These are phyloP conservation scores for Fomitiporia mediterranea DNA, from an alignment of 1,284 basidiomycete species.

Conservation along the genomic window DNA sequence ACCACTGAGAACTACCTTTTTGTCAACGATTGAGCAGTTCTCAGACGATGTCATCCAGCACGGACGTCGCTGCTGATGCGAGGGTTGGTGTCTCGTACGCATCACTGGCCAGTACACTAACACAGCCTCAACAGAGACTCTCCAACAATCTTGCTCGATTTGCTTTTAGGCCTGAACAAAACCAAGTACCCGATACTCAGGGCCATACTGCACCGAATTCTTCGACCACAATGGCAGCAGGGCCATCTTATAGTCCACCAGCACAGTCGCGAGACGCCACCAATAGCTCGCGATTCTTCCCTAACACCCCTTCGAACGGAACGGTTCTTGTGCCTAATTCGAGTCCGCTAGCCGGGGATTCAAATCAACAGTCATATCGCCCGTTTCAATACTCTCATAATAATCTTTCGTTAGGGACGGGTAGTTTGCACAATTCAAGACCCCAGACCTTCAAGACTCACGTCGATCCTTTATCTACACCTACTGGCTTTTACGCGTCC, in stretches of 20 bases:
- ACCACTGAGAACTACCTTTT: neutral
- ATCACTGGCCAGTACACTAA: slow-evolving; percentile 4
- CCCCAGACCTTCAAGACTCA: slow-evolving; percentile 32
- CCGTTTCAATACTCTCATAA: slow-evolving; percentile 28
- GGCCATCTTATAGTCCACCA: slow-evolving; percentile 32
- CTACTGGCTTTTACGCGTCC: slow-evolving; percentile 53
- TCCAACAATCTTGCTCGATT: slow-evolving; percentile 4
- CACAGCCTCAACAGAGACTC: slow-evolving; percentile 12
- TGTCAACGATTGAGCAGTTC: neutral
- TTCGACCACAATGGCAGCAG: slow-evolving; percentile 14
- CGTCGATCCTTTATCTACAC: slow-evolving; percentile 52
- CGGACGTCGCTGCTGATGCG: slow-evolving; percentile 14
- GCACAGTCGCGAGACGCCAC: slow-evolving; percentile 56
- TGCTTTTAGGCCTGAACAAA: slow-evolving; percentile 25
- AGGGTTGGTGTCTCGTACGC: slow-evolving; percentile 8
- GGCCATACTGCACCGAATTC: slow-evolving; percentile 24
- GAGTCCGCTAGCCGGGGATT: slow-evolving; percentile 50
- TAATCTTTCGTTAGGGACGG: slow-evolving; percentile 39
- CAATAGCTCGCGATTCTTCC: slow-evolving; percentile 40
- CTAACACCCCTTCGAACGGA: slow-evolving; percentile 37
- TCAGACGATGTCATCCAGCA: slow-evolving; percentile 9
- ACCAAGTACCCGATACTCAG: slow-evolving; percentile 34
- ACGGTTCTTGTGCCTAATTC: slow-evolving; percentile 70
- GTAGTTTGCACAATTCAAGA: slow-evolving; percentile 36
- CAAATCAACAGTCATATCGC: slow-evolving; percentile 24